phyloP scores from a whole-genome alignment of 2,329 filamentous ascomycete genomes.

The Cercospora citrullina region DNA sequence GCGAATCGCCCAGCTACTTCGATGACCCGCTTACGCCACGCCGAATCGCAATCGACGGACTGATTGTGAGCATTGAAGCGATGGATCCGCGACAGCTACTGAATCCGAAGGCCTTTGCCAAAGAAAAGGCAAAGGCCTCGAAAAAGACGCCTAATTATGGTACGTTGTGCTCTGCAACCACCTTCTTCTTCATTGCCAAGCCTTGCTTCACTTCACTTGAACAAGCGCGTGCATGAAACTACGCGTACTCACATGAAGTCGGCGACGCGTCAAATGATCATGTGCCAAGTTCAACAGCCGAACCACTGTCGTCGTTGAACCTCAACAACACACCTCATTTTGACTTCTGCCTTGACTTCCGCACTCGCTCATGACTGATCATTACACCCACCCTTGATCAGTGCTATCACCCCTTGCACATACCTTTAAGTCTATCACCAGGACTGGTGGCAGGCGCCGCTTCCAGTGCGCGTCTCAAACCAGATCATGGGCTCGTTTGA shows the following conservation, averaged over 20 bases:
- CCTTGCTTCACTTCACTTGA: constrained; percentile 18
- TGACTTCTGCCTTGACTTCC: constrained; percentile 15
- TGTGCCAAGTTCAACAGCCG: background rate
- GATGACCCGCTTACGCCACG: constrained; percentile 1
- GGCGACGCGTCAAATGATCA: constrained; percentile 1
- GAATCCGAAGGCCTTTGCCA: constrained; percentile 42
- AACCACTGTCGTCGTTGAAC: background rate
- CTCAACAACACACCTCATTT: background rate
- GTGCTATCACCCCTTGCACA: constrained; percentile 1
- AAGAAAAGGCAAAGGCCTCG: constrained; percentile 36
- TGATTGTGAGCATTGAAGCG: background rate
- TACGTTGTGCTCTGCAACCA: constrained; percentile 27
- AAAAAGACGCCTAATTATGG: constrained; percentile 34
- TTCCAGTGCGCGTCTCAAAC: background rate
- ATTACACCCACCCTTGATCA: background rate
- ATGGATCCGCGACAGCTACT: constrained; percentile 42
- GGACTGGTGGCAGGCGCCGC: background rate
- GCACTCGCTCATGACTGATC: background rate
- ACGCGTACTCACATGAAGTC: background rate
- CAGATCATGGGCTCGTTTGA: background rate
- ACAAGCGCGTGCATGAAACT: constrained; percentile 6
- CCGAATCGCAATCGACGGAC: background rate
- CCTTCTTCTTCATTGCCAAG: background rate
- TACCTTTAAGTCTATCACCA: background rate
- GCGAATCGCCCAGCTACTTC: background rate